A percentile compares a stretch with the other conserved stretches of the same genome.
Conservation (phyloP, 352 stramenopile species). For the Peronospora farinosa region DNA sequence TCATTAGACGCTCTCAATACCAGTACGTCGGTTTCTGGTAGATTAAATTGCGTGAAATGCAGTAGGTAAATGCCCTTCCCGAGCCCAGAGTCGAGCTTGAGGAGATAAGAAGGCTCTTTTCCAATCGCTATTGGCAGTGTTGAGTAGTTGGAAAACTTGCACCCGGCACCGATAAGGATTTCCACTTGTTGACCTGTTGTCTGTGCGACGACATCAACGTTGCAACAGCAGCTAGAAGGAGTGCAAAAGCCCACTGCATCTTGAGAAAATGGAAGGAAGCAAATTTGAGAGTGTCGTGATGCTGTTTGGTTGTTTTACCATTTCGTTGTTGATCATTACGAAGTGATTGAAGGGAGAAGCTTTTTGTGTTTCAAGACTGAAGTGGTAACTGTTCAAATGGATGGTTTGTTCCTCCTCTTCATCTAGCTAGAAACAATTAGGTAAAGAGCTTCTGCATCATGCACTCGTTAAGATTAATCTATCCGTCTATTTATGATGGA, state of each 20-base stretch:
- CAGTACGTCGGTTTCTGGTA: slow-evolving; percentile 45
- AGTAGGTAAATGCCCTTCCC: slow-evolving; percentile 53
- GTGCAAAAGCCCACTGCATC: slow-evolving; percentile 15
- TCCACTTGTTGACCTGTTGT: slow-evolving; percentile 18
- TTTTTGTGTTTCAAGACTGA: slow-evolving; percentile 6
- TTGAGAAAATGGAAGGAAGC: slow-evolving; percentile 5
- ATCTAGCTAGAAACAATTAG: neutral
- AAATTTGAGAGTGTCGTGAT: slow-evolving; percentile 29
- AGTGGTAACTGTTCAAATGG: neutral
- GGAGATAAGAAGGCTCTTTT: slow-evolving; percentile 32
- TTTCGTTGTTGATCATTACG: neutral
- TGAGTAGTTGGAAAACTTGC: slow-evolving; percentile 51
- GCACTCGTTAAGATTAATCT: slow-evolving; percentile 2
- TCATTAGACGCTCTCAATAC: slow-evolving; percentile 32
- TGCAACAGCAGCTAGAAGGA: slow-evolving; percentile 13
- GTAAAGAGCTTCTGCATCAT: slow-evolving; percentile 6
- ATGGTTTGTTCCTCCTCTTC: neutral
- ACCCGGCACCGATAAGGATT: slow-evolving; percentile 39
- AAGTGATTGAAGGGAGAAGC: slow-evolving; percentile 21
- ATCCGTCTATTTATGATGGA: slow-evolving; percentile 23
- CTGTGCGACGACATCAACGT: slow-evolving; percentile 6
- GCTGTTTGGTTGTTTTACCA: slow-evolving; percentile 1
- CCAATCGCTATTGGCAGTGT: slow-evolving; percentile 16
- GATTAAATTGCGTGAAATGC: slow-evolving; percentile 47
- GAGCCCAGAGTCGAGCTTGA: slow-evolving; percentile 41